Evolutionary conservation across 352 stramenopile species (phyloP), one percentile per base, ranked within the genome.

Genomic region (Thalassiosira livingstoniorum): DNA sequence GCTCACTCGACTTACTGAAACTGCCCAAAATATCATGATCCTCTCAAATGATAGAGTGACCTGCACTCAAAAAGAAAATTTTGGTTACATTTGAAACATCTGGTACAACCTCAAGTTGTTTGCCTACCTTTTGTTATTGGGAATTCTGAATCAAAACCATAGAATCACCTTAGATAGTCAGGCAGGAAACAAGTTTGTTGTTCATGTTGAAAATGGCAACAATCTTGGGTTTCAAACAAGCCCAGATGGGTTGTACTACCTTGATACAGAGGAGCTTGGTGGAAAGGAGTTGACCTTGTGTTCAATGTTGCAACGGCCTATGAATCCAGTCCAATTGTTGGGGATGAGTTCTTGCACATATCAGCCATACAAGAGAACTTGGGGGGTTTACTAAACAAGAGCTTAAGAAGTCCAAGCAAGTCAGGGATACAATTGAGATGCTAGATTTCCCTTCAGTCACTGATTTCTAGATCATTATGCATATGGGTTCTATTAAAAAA

Each of bases 401-500:
- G 42, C 10, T 51, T 10, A 18, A 51, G 18, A 18, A 18, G 18
- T 10, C 42, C 10, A 51, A 51, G 42, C 42, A 18, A 18, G 42
- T 18, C 10, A 51, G 42, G 42, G 42, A 51, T 18, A 51, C 42
- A 51, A 51, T 51, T 10, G 18, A 51, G 42, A 51, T 18, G 42
- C 42, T 51, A 18, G 42, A 18, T 10, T 51, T 51, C 42, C 42
- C 42, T 18, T 51, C 42, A 10, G 18, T 18, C 10, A 18, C 10
- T 10, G 42, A 51, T 2, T 74, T 58, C 31, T 13, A 58, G 2
- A 21, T 47, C 0, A 74, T 86, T 13, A 39, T 80, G 57, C 27
- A 61, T 39, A 70, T 58, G 5, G 67, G 79, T n/a, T 34, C 75
- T 18, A 69, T 69, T 55, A 42, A 35, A 35, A 69, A 69, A 18